phyloP scores from a whole-genome alignment of 305 asterid genomes.

The Fraxinus ornus region DNA sequence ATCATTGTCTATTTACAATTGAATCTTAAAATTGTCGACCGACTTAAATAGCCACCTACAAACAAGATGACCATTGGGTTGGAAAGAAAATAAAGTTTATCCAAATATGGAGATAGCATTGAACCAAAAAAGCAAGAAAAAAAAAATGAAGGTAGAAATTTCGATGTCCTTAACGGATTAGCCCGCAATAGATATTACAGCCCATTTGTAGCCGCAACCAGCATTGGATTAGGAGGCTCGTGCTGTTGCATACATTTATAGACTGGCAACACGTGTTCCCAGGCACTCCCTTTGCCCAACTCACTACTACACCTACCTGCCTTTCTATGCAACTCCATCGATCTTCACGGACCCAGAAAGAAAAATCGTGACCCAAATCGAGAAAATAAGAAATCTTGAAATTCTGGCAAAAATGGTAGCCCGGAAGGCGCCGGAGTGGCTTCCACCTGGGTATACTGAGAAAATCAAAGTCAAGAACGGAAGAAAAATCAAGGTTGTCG shows the following conservation, averaged over 20 bases:
- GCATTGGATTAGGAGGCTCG: background rate
- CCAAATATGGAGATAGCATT: background rate
- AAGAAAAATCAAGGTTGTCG: conserved; percentile 52
- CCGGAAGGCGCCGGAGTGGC: conserved; percentile 49
- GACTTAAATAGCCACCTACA: background rate
- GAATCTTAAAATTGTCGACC: background rate
- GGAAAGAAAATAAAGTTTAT: background rate
- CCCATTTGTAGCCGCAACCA: background rate
- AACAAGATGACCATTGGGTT: background rate
- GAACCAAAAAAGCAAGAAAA: background rate
- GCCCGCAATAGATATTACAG: background rate
- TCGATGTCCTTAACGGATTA: background rate
- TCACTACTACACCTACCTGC: conserved; percentile 16
- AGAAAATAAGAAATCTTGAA: conserved; percentile 5
- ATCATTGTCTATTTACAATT: background rate
- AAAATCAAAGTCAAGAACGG: conserved; percentile 47
- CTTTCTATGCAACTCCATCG: conserved; percentile 2
- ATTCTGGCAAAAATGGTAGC: conserved; percentile 41
- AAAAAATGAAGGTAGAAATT: background rate
- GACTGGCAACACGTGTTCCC: conserved; percentile 34
- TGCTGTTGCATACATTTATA: background rate
- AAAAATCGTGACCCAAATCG: conserved; percentile 18
- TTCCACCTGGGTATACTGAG: conserved; percentile 65
- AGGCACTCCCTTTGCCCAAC: conserved; percentile 3
- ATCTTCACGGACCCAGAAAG: conserved; percentile 9